Percentiles rank a stretch among this genome's conserved stretches.
Evolutionary conservation across 2,329 filamentous ascomycete species (phyloP).

Genomic region (Incumbomyces lentus): DNA sequence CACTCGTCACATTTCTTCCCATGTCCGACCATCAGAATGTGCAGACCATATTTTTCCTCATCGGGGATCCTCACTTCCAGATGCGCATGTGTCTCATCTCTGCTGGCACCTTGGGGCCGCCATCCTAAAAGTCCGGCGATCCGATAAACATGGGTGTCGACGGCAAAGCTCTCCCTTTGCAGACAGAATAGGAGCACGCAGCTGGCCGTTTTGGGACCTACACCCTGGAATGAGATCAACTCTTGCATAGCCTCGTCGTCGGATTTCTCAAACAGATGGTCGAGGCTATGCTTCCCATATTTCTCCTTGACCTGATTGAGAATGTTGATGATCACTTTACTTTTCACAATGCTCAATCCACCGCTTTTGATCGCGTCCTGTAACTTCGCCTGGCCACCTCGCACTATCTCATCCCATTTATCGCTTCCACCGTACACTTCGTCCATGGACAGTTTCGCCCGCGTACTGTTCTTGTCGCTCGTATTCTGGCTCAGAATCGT

Average conservation of each 20-base stretch:
- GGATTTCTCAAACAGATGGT: slow-evolving; percentile 47
- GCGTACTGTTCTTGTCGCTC: slow-evolving; percentile 49
- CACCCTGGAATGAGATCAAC: slow-evolving; percentile 50
- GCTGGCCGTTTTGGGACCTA: slow-evolving; percentile 56
- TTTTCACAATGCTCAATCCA: slow-evolving; percentile 59
- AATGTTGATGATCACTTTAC: slow-evolving; percentile 20
- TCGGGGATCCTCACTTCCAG: slow-evolving; percentile 52
- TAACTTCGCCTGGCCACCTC: slow-evolving; percentile 34
- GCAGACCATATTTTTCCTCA: slow-evolving; percentile 52
- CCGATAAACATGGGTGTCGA: slow-evolving; percentile 58
- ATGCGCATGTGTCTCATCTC: slow-evolving; percentile 33
- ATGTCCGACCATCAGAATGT: slow-evolving; percentile 52
- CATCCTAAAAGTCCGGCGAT: slow-evolving; percentile 52
- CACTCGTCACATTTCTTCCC: slow-evolving; percentile 53
- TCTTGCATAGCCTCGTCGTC: slow-evolving; percentile 48
- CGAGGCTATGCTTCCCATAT: slow-evolving; percentile 30
- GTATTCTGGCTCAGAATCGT: slow-evolving; percentile 54
- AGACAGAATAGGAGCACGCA: slow-evolving; percentile 57
- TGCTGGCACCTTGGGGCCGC: slow-evolving; percentile 38
- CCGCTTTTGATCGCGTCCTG: slow-evolving; percentile 39
- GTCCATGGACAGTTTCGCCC: slow-evolving; percentile 64
- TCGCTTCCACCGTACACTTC: slow-evolving; percentile 54
- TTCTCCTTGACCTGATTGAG: slow-evolving; percentile 19
- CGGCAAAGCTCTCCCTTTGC: slow-evolving; percentile 52
- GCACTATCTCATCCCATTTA: slow-evolving; percentile 37